Evolutionary conservation across 352 stramenopile genomes (phyloP), one percentile per base, ranked within the genome.

Genomic region (Phytophthora hybrid): DNA sequence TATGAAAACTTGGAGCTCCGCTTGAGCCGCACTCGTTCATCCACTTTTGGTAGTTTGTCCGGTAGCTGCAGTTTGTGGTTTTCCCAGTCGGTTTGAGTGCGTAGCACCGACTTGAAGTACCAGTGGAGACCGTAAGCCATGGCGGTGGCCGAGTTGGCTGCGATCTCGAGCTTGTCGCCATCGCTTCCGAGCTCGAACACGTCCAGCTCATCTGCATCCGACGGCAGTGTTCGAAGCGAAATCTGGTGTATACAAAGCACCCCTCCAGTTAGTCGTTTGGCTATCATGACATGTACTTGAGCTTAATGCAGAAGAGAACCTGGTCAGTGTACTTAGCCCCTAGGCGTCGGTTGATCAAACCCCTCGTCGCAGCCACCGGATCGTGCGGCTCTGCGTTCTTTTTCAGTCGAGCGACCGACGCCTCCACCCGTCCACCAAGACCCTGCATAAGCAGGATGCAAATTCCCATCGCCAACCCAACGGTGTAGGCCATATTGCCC

Each of bases 1-100:
- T 98, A 98, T 39, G 87, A 89, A 66, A 92, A 97, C 66, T 91
- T 90, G 65, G 89, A 62, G 52, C 59, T 81, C 41, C 89, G 82
- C 76, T 91, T 80, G 39, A 88, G 76, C n/a, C 78, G 80, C 10
- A 88, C 67, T 14, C 56, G 46, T 19, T 60, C 57, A 1, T 79
- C 51, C n/a, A 89, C 75, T 34, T 68, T 76, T 3, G 85, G 84
- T 13, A 94, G 77, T 37, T 78, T 69, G 11, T 77, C 63, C 3
- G 85, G 87, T 5, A 93, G 66, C 19, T 83, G 82, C 39, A 94
- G 73, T 63, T 80, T 78, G 76, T 94, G 85, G 69, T 92, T 89
- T 71, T 93, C 80, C 87, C 87, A 94, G 66, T 94, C 87, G 1
- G 85, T 94, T 59, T 94, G 87, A 58, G 87, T 93, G 61, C 81